Base-by-base conservation (phyloP, 331 rosid species). In the Phaseolus coccineus region DNA sequence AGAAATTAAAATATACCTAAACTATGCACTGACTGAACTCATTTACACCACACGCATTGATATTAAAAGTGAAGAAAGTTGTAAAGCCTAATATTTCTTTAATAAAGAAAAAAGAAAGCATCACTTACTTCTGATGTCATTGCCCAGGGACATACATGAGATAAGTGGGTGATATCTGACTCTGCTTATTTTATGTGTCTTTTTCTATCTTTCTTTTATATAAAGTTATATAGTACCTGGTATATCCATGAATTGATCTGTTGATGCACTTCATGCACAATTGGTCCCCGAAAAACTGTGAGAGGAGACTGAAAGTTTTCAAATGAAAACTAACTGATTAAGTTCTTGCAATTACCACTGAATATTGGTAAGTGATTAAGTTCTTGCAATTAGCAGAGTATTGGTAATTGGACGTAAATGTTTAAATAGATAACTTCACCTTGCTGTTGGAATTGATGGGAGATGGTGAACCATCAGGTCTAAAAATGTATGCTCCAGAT, bases 191-290 rank as follows among this genome's bases (percentile, higher is more conserved):
- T 12, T 47, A 14, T 3, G 4, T 46, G 13, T 47, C 13, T 47
- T 2, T 50, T 15, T 50, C 22, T 6, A 7, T 22, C 24, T 42
- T 42, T 42, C 47, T 42, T 42, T 42, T 6, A 61, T 16, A 30
- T 30, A 59, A 28, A 59, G 27, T 39, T 33, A 27, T 56, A 77
- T 68, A 47, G 30, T 53, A 92, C 95, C 95, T 90, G 95, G 75
- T 85, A 92, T 84, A 92, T 86, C 97, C 97, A 92, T 73, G 97
- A 69, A 85, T 80, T 85, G 80, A 90, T 78, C 79, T 83, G 51
- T 74, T 88, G 95, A 81, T 90, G 97, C 71, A 92, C 92, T 85
- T 92, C 97, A 80, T 92, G 95, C 82, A 92, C 75, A 61, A 92
- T 39, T n/a, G 95, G 92, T 58, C 97, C 97, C 42, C 78, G 85